Conservation (phyloP, 164 flowering plant genomes). For the Cinnamomum micranthum region DNA sequence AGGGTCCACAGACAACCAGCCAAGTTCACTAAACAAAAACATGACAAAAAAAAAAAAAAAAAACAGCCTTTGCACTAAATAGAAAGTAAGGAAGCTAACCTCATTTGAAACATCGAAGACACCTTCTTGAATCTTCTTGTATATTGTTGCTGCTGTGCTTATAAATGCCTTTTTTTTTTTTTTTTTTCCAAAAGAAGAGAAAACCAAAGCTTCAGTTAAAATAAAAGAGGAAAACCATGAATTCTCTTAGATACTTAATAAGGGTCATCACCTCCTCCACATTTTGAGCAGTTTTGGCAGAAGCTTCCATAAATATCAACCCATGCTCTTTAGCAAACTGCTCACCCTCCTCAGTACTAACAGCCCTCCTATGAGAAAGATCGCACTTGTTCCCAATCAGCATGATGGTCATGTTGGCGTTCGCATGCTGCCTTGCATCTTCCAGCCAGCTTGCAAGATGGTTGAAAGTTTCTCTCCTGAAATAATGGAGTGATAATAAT, state of each 20-base stretch:
- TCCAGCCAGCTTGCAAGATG: constrained; percentile 77
- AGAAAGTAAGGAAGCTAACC: constrained; percentile 29
- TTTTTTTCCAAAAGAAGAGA: not conserved
- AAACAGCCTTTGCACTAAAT: not conserved
- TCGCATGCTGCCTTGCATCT: constrained; percentile 88
- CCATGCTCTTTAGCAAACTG: constrained; percentile 53
- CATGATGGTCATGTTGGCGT: constrained; percentile 86
- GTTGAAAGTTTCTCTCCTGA: constrained; percentile 17
- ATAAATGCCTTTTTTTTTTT: constrained; percentile 53
- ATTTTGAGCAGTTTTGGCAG: constrained; percentile 20
- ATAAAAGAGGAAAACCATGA: not conserved
- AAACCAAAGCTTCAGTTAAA: not conserved
- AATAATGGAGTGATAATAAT: not conserved
- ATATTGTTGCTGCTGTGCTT: constrained; percentile 73
- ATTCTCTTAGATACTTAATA: too few relatives aligned
- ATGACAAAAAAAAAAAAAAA: too few relatives aligned
- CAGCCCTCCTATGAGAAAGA: constrained; percentile 20
- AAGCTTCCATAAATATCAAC: constrained; percentile 17
- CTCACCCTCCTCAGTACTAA: constrained; percentile 43
- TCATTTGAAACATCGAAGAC: constrained; percentile 83
- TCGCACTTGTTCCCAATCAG: constrained; percentile 37
- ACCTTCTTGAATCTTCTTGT: constrained; percentile 79
- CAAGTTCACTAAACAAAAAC: too few relatives aligned
- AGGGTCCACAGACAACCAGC: too few relatives aligned
- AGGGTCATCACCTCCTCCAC: constrained; percentile 14